A percentile compares a stretch with the other conserved stretches of the same genome.
These are phyloP conservation scores for Pachyrhizus erosus DNA, from an alignment of 306 rosid species.

Conservation along the genomic window DNA sequence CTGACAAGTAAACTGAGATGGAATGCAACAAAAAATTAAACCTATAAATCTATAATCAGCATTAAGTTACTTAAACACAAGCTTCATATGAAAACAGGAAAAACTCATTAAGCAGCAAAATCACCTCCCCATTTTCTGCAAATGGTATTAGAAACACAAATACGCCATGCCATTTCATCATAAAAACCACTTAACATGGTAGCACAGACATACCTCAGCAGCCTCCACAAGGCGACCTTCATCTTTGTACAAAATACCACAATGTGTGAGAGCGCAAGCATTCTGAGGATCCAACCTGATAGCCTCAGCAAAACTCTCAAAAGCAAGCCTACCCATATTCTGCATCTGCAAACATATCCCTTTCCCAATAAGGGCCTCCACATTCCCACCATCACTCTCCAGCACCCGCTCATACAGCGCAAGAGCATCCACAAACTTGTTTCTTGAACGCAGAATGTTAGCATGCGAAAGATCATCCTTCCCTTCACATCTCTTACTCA, in stretches of 20 bases:
- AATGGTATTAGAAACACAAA: neutral
- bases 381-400: conserved; percentile 68
- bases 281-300: conserved; percentile 81
- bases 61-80: neutral
- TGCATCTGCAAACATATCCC: conserved; percentile 98
- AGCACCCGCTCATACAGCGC: conserved; percentile 72
- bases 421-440: conserved; percentile 89
- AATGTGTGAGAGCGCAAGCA: conserved; percentile 89
- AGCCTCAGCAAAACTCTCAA: conserved; percentile 85
- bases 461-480: conserved; percentile 78
- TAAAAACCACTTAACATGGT: conserved; percentile 6
- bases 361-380: conserved; percentile 93
- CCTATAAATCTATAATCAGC: neutral
- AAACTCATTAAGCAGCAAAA: neutral
- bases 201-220: conserved; percentile 76
- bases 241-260: conserved; percentile 92
- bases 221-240: conserved; percentile 95
- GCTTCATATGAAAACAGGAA: conserved; percentile 13
- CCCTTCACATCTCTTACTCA: conserved; percentile 56
- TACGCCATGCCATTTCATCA: neutral
- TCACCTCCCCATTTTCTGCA: conserved; percentile 7
- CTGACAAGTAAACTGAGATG: neutral
- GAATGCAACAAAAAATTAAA: conserved; percentile 27
- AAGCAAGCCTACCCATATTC: conserved; percentile 82
- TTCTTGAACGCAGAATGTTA: conserved; percentile 83